Percentiles rank a stretch among this genome's conserved stretches.
These are phyloP conservation scores for Lachancea kluyveri DNA, from an alignment of 805 yeast species.

Conservation along the genomic window DNA sequence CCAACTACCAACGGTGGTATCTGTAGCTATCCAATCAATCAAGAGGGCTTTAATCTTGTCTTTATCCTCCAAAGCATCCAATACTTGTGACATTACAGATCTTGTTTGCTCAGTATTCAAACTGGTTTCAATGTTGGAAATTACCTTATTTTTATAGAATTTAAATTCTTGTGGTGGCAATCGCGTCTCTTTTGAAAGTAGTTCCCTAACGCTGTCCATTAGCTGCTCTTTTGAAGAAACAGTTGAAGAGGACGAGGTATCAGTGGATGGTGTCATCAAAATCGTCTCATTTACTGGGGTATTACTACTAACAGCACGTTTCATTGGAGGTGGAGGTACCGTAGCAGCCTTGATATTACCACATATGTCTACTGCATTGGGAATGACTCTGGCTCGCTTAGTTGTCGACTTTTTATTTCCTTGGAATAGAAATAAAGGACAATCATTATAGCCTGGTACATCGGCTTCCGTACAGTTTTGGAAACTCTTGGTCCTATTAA, in stretches of 20 bases:
- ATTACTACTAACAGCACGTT: slow-evolving; percentile 2
- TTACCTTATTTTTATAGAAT: slow-evolving; percentile 39
- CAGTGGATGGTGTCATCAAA: slow-evolving; percentile 2
- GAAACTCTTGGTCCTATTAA: slow-evolving; percentile 22
- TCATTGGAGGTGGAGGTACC: slow-evolving; percentile 20
- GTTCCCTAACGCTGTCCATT: slow-evolving; percentile 14
- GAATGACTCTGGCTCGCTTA: slow-evolving; percentile 7
- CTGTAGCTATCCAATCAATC: slow-evolving; percentile 49
- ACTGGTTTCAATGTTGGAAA: slow-evolving; percentile 21
- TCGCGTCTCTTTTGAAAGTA: slow-evolving; percentile 25
- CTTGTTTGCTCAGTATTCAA: slow-evolving; percentile 27
- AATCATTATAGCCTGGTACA: slow-evolving; percentile 40
- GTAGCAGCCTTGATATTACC: slow-evolving; percentile 16
- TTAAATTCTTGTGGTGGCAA: slow-evolving; percentile 38
- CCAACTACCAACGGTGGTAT: slow-evolving; percentile 58
- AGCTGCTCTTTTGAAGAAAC: slow-evolving; percentile 15
- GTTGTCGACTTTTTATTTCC: slow-evolving; percentile 9
- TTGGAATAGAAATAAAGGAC: slow-evolving; percentile 32
- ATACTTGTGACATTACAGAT: slow-evolving; percentile 20
- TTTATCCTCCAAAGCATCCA: slow-evolving; percentile 20
- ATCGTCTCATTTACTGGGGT: too few relatives aligned
- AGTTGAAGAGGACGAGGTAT: slow-evolving; percentile 1
- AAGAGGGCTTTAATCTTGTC: slow-evolving; percentile 31
- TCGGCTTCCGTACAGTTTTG: slow-evolving; percentile 38
- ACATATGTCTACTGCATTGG: slow-evolving; percentile 13